Percentiles rank a stretch among this genome's conserved stretches.
phyloP scores from a whole-genome alignment of 768 basidiomycete genomes.

The Agaricus sinodeliciosus region DNA sequence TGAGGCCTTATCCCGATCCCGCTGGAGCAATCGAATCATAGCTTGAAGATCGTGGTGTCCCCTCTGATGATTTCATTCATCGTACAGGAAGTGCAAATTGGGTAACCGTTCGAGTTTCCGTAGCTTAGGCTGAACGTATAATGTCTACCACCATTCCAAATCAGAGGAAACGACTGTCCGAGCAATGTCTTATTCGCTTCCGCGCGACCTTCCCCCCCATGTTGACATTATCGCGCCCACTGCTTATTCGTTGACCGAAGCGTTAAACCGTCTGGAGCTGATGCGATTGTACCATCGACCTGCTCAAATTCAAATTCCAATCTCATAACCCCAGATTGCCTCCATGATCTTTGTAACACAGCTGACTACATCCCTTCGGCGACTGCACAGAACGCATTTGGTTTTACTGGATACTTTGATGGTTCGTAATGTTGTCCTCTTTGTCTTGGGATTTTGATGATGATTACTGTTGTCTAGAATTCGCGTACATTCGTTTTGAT shows the following conservation, averaged over 20 bases:
- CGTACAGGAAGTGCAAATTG: slow-evolving; percentile 48
- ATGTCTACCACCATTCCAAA: slow-evolving; percentile 43
- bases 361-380: slow-evolving; percentile 36
- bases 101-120: slow-evolving; percentile 47
- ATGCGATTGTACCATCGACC: too few species aligned
- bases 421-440: slow-evolving; percentile 34
- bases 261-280: slow-evolving; percentile 17
- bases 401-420: slow-evolving; percentile 53
- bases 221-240: slow-evolving; percentile 56
- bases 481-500: slow-evolving; percentile 1
- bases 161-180: slow-evolving; percentile 48
- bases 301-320: slow-evolving; percentile 30
- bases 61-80: slow-evolving; percentile 23
- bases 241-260: slow-evolving; percentile 48
- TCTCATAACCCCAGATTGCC: slow-evolving; percentile 50
- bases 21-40: slow-evolving; percentile 46
- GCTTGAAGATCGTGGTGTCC: slow-evolving; percentile 47
- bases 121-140: slow-evolving; percentile 49
- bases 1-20: slow-evolving; percentile 47
- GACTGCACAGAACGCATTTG: slow-evolving; percentile 43
- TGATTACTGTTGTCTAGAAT: neutral
- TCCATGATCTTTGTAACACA: slow-evolving; percentile 52
- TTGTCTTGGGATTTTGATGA: neutral
- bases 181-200: slow-evolving; percentile 55
- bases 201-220: slow-evolving; percentile 42